These are phyloP conservation scores for grape (Vitis vinifera) DNA, from an alignment of 164 flowering plant species.

Conservation along the genomic window ASM3070453v1 NC_081805.1:1591001-1591500, in stretches of 20 bases:
- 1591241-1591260: conserved; percentile 33
- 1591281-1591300: not conserved
- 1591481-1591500: conserved; percentile 4
- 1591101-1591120: not conserved
- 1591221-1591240: conserved; percentile 46
- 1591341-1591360: not conserved
- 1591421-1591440: too few species aligned
- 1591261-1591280: conserved; percentile 1
- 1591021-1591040: conserved; percentile 1
- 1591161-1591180: conserved; percentile 19
- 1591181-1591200: conserved; percentile 22
- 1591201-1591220: conserved; percentile 53
- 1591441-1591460: too few species aligned
- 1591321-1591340: not conserved
- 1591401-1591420: not conserved
- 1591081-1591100: conserved; percentile 9
- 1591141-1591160: conserved; percentile 19
- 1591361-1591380: not conserved
- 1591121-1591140: conserved; percentile 9
- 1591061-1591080: conserved; percentile 7
- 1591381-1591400: not conserved
- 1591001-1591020: conserved; percentile 6
- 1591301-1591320: not conserved
- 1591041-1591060: not conserved
- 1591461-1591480: not conserved